phyloP scores from a whole-genome alignment of 1,284 basidiomycete genomes.

The Rhodotorula mucilaginosa region DNA sequence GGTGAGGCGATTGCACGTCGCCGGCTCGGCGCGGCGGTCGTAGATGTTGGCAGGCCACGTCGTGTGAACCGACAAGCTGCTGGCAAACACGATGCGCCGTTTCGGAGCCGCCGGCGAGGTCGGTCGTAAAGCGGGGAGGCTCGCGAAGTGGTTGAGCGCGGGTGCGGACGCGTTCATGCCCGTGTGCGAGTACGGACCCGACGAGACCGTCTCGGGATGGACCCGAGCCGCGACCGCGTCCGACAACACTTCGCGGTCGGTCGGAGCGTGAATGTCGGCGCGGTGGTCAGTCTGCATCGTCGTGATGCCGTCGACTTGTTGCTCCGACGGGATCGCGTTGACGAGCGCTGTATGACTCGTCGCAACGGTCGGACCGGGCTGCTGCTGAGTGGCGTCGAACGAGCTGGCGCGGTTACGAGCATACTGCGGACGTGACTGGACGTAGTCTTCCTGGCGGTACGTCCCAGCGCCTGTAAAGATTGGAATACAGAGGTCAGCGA shows the following conservation, averaged over 20 bases:
- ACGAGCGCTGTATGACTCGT: conserved; percentile 37
- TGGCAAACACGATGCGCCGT: conserved; percentile 72
- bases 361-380: conserved; percentile 28
- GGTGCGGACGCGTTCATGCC: conserved; percentile 77
- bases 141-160: conserved; percentile 58
- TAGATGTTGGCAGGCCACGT: conserved; percentile 89
- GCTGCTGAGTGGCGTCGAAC: conserved; percentile 47
- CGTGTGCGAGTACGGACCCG: conserved; percentile 62
- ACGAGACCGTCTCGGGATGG: conserved; percentile 8
- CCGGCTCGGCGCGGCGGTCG: conserved; percentile 90
- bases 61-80: conserved; percentile 88
- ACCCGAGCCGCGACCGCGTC: conserved; percentile 17
- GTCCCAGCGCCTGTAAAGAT: conserved; percentile 25
- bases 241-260: conserved; percentile 10
- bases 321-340: conserved; percentile 38
- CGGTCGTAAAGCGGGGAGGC: conserved; percentile 29
- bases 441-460: conserved; percentile 40
- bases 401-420: conserved; percentile 48
- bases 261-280: conserved; percentile 29
- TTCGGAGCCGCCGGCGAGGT: conserved; percentile 5
- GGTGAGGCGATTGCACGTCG: conserved; percentile 93
- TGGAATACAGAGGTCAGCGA: not conserved
- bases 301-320: conserved; percentile 41
- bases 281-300: conserved; percentile 26
- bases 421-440: conserved; percentile 31